These are phyloP conservation scores for Solanum neorickii DNA, from an alignment of 257 asterid species.

Conservation along the genomic window DNA sequence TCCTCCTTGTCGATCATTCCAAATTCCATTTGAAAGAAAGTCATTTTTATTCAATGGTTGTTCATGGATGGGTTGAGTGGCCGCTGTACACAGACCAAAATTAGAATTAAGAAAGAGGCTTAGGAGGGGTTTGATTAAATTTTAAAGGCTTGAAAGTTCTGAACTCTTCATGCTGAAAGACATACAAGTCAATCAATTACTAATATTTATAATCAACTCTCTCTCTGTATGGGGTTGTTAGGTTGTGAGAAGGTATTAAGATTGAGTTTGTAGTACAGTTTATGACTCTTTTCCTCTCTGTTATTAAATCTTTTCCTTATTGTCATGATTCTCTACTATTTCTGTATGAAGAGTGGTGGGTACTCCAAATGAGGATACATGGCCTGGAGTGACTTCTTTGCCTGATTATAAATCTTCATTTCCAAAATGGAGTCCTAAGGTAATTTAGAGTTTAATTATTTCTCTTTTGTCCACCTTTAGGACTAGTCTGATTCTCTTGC, in stretches of 20 bases:
- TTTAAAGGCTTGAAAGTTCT: neutral
- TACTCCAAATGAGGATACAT: conserved; percentile 78
- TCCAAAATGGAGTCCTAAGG: conserved; percentile 82
- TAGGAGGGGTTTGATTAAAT: neutral
- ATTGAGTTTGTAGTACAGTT: neutral
- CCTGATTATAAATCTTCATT: conserved; percentile 83
- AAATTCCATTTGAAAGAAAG: neutral
- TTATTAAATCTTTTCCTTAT: neutral
- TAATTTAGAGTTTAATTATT: conserved; percentile 2
- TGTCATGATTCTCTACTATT: conserved; percentile 2
- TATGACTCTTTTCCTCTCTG: neutral
- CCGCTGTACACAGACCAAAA: neutral
- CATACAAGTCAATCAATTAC: neutral
- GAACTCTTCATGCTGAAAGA: neutral
- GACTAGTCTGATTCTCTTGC: neutral
- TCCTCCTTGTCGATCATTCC: neutral
- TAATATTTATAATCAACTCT: neutral
- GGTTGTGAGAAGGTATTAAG: neutral
- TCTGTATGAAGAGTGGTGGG: conserved; percentile 59
- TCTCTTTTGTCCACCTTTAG: neutral
- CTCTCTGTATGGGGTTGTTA: neutral
- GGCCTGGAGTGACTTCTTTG: conserved; percentile 95
- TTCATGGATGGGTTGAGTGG: neutral
- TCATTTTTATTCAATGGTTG: neutral
- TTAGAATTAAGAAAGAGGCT: neutral